phyloP scores from a whole-genome alignment of 495 filamentous ascomycete species.

The Penicillium salamii region DNA sequence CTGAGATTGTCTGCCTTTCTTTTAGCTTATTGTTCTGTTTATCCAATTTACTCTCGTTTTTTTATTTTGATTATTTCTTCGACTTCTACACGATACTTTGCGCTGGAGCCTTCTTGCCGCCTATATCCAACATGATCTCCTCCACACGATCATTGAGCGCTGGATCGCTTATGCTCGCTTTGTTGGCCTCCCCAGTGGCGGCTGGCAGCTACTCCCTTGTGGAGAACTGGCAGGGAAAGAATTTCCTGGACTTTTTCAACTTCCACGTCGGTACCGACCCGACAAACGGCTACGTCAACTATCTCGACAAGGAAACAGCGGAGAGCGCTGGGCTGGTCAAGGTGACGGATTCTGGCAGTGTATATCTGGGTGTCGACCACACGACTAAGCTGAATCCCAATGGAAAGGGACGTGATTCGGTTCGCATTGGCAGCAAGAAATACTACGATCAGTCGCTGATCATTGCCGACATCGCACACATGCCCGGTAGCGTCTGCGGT shows the following conservation, averaged over 20 bases:
- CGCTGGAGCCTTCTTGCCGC: too few relatives aligned
- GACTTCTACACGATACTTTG: background rate
- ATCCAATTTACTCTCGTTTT: background rate
- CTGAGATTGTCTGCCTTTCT: conserved; percentile 18
- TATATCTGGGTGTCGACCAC: conserved; percentile 54
- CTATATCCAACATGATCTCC: conserved; percentile 16
- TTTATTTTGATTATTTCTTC: conserved; percentile 5
- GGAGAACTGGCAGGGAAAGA: conserved; percentile 43
- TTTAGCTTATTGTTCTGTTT: conserved; percentile 1
- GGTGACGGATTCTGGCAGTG: conserved; percentile 43
- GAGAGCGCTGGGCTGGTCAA: conserved; percentile 55
- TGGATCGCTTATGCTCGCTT: conserved; percentile 27
- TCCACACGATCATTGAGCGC: conserved; percentile 22
- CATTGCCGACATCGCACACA: conserved; percentile 71
- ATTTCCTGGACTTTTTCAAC: conserved; percentile 51
- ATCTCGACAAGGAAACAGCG: conserved; percentile 56
- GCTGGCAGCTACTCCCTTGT: conserved; percentile 39
- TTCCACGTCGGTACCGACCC: conserved; percentile 56
- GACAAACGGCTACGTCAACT: conserved; percentile 69
- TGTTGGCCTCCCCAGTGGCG: conserved; percentile 13
- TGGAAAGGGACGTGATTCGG: conserved; percentile 59
- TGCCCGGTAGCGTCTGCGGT: conserved; percentile 69
- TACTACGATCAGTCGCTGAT: conserved; percentile 68
- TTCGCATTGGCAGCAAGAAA: conserved; percentile 67
- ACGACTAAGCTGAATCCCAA: conserved; percentile 29